Percentiles rank a stretch among this genome's conserved stretches.
These are phyloP conservation scores for Ustulina deusta DNA, from an alignment of 2,329 filamentous ascomycete species.

Conservation along the genomic window DNA sequence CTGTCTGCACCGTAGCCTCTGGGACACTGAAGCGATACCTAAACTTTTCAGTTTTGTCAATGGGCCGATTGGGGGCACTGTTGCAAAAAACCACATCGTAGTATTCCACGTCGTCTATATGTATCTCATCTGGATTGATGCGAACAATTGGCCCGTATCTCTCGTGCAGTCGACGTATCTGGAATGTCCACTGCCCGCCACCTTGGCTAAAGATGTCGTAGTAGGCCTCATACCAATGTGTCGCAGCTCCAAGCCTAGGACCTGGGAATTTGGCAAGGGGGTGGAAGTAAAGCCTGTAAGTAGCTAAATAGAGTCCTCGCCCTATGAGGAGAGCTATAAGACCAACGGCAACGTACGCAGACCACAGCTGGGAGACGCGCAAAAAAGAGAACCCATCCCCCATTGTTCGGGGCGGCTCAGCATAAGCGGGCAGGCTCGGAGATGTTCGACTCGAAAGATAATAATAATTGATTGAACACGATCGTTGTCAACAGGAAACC, in stretches of 20 bases:
- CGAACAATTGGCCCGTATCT: constrained; percentile 29
- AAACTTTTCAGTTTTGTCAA: constrained; percentile 12
- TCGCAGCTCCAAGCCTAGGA: constrained; percentile 23
- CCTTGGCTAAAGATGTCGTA: constrained; percentile 29
- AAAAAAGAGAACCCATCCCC: background rate
- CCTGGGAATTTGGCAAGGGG: constrained; percentile 31
- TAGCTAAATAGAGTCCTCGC: constrained; percentile 4
- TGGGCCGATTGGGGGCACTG: background rate
- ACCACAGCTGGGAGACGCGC: background rate
- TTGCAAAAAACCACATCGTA: constrained; percentile 15
- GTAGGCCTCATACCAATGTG: constrained; percentile 30
- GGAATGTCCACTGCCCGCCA: constrained; percentile 14
- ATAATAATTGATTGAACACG: background rate
- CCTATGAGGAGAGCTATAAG: background rate
- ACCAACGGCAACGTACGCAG: background rate
- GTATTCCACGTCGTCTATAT: constrained; percentile 14
- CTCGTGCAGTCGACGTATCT: constrained; percentile 15
- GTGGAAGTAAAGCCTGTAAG: constrained; percentile 5
- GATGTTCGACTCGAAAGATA: background rate
- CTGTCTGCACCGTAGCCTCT: constrained; percentile 5
- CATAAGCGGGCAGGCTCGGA: background rate
- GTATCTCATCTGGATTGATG: constrained; percentile 17
- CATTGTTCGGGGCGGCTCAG: constrained; percentile 2
- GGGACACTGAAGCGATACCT: constrained; percentile 11
- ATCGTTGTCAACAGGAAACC: background rate